Evolutionary conservation across 2,329 filamentous ascomycete genomes (phyloP), one percentile per base, ranked within the genome.

Genomic region (Fusarium palustre): DNA sequence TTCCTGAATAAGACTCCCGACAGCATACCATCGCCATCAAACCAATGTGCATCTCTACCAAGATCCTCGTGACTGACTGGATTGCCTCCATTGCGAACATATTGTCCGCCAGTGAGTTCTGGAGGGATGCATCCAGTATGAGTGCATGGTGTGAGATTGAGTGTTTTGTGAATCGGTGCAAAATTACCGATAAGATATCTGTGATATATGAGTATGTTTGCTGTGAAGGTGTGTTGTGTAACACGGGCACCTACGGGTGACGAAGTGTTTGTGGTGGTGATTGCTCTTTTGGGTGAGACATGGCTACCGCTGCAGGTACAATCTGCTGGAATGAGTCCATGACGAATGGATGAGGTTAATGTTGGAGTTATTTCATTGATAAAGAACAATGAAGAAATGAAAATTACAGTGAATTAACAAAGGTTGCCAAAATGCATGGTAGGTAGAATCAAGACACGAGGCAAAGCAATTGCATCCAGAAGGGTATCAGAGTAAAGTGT

Each of bases 1-100:
- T 30, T 54, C 30, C 80, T 74, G 91, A 92, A 20, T 82, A 82
- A 24, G 1, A 92, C 89, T 2, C 90, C 90, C 31, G 87, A 87
- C 13, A 92, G 85, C 90, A 92, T 92, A 7, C 90, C 91, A 75
- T 92, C 90, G 33, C 91, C 90, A 70, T 92, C 91, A 65, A 92
- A 92, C 90, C 90, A 92, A 74, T 92, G 90, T 11, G 88, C 85
- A 74, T 91, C 88, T 66, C 88, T 83, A 39, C 84, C 85, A 4
- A 87, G 76, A 55, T 90, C 86, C 24, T 86, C 81, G 60, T 91
- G 89, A 30, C 84, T 84, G 10, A 90, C 81, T 8, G 90, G 90
- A 71, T 92, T 92, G 30, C 87, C 88, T 41, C 91, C 90, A 74
- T 92, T 93, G 18, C 90, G 87, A 30, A 92, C 87, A 72, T 92